Evolutionary conservation across 352 stramenopile species (phyloP).

Genomic region (Phytophthora pseudosyringae): DNA sequence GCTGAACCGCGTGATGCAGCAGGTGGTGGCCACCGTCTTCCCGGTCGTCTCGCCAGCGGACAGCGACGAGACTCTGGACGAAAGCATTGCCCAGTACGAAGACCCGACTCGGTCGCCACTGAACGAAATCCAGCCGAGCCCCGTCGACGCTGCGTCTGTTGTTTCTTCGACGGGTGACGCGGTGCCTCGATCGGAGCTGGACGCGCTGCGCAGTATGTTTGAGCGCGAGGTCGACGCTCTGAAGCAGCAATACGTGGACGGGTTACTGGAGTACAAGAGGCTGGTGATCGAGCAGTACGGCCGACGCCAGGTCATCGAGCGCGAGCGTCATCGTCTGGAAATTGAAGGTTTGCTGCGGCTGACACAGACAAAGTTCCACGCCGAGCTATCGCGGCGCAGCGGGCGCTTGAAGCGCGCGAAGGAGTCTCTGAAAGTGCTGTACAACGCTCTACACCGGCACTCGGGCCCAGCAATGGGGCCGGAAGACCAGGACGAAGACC

Average conservation of each 20-base stretch:
- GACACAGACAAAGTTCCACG: constrained; percentile 69
- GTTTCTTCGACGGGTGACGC: background rate
- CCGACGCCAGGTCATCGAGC: constrained; percentile 58
- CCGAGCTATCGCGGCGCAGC: constrained; percentile 56
- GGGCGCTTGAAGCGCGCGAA: constrained; percentile 61
- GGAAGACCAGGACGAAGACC: background rate
- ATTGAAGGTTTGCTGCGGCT: constrained; percentile 66
- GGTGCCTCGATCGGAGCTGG: constrained; percentile 45
- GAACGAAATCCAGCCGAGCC: constrained; percentile 20
- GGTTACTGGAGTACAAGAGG: constrained; percentile 72
- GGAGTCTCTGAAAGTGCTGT: constrained; percentile 70
- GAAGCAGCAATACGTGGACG: constrained; percentile 66
- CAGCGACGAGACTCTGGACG: constrained; percentile 45
- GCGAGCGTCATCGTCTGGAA: constrained; percentile 63
- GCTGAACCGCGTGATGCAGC: constrained; percentile 52
- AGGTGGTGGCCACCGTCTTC: constrained; percentile 62
- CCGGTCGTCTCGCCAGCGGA: constrained; percentile 35
- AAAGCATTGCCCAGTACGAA: constrained; percentile 65
- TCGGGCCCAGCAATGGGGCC: constrained; percentile 5
- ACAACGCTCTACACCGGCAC: constrained; percentile 45
- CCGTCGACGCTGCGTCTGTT: constrained; percentile 1
- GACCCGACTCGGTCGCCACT: constrained; percentile 38
- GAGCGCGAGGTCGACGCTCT: constrained; percentile 50
- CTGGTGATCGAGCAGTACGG: constrained; percentile 79
- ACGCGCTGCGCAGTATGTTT: constrained; percentile 43